A percentile compares a stretch with the other conserved stretches of the same genome.
Evolutionary conservation across 108 stramenopile species (phyloP).

Genomic region (Chaetoceros muelleri): DNA sequence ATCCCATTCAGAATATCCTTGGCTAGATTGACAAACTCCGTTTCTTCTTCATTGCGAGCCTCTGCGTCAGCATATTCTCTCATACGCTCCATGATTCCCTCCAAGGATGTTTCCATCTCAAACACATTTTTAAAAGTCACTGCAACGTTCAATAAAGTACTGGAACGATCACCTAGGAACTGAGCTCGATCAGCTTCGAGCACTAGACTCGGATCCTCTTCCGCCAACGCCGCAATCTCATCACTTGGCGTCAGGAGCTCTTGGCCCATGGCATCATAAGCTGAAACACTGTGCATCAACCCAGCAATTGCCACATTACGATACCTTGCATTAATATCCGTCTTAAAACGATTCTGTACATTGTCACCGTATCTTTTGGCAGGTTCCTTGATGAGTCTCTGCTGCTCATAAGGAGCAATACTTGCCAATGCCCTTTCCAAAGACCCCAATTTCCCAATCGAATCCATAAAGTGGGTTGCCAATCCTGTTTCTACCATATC

Average conservation of each 20-base stretch:
- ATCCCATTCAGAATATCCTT: constrained; percentile 40
- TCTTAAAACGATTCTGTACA: constrained; percentile 5
- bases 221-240: constrained; percentile 15
- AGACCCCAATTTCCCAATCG: constrained; percentile 21
- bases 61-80: constrained; percentile 27
- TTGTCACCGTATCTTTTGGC: constrained; percentile 31
- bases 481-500: constrained; percentile 80
- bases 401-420: constrained; percentile 45
- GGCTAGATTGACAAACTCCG: constrained; percentile 49
- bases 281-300: constrained; percentile 42
- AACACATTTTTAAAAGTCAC: constrained; percentile 54
- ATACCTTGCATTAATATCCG: constrained; percentile 43
- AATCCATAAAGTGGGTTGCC: constrained; percentile 58
- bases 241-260: constrained; percentile 26
- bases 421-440: constrained; percentile 51
- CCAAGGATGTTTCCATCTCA: constrained; percentile 35
- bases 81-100: constrained; percentile 63
- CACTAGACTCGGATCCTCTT: constrained; percentile 22
- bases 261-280: constrained; percentile 38
- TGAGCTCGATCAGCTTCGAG: constrained; percentile 22
- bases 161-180: constrained; percentile 27
- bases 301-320: constrained; percentile 54
- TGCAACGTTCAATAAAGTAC: constrained; percentile 52
- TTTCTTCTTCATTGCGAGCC: constrained; percentile 26
- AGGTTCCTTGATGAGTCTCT: constrained; percentile 28